Evolutionary conservation across 2,329 filamentous ascomycete species (phyloP).

Genomic region (Xylariomycetidae sp.): DNA sequence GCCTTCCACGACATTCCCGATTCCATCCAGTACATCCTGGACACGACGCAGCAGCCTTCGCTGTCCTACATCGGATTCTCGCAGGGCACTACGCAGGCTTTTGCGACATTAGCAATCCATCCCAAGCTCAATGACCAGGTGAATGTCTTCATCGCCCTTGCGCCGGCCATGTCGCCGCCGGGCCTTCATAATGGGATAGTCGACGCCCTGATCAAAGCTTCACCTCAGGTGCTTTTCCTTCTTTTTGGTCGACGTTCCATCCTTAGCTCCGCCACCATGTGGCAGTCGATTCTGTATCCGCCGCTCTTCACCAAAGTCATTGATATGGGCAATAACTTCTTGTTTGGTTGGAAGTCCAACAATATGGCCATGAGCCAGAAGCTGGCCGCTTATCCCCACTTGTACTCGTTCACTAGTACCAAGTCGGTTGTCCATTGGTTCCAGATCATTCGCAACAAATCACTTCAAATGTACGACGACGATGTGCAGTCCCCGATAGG

Average conservation of each 20-base stretch:
- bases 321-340: conserved; percentile 70
- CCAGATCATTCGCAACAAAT: conserved; percentile 93
- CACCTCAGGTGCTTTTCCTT: conserved; percentile 84
- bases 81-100: conserved; percentile 93
- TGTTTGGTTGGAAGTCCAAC: conserved; percentile 82
- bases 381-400: conserved; percentile 87
- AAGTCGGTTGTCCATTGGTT: conserved; percentile 99
- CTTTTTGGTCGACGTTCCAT: conserved; percentile 90
- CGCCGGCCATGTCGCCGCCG: conserved; percentile 92
- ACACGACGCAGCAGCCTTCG: conserved; percentile 73
- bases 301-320: conserved; percentile 87
- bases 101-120: conserved; percentile 87
- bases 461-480: conserved; percentile 98
- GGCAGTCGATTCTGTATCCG: conserved; percentile 92
- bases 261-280: conserved; percentile 89
- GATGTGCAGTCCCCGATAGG: conserved; percentile 75
- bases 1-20: conserved; percentile 97
- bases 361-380: conserved; percentile 89
- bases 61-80: conserved; percentile 96
- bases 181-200: conserved; percentile 86
- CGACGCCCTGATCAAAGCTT: conserved; percentile 87
- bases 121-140: conserved; percentile 87
- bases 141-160: conserved; percentile 92
- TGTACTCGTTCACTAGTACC: conserved; percentile 94
- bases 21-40: conserved; percentile 85